Base-by-base conservation (phyloP, 768 basidiomycete genomes). In the Lactarius psammicola region DNA sequence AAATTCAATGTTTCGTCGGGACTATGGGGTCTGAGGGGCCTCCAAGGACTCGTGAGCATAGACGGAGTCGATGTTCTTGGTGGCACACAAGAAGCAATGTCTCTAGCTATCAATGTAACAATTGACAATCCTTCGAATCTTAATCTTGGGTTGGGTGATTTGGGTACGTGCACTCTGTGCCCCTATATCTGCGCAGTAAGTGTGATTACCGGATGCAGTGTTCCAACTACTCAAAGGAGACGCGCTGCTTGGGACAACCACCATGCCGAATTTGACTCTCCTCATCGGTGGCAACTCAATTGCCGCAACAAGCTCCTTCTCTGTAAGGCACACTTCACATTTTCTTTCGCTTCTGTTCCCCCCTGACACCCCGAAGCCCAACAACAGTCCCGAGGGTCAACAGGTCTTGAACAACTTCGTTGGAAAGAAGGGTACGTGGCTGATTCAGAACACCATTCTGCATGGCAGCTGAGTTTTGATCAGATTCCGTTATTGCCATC, bases 51-150 rank as follows among this genome's bases (percentile, higher is more conserved):
- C 70, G 85, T 82, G 10, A 77, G 76, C 8, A 88, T 91, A 62
- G 75, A 80, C 30, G 76, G 71, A 17, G 87, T 91, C 20, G 88
- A 91, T 72, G 86, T 91, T 2, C 69, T 82, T 33, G 87, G 88
- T 55, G 89, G 89, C 38, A 84, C 85, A 11, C 71, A 75, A 15
- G 81, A 84, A 31, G 85, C 81, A 20, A 83, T 91, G 65, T 76
- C 80, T 20, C 81, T 91, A 64, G 80, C 74, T 28, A 88, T 90
- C 61, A 76, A 80, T 61, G 87, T 88, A 28, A 76, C 81, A 6
- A 89, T 92, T 9, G 71, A 78, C 71, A 92, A 92, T 72, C 89
- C 88, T 13, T 88, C 86, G 7, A 87, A 82, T 71, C 78, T 92
- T 59, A 81, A 86, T 64, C 75, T 92, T 28, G 72, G 78, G 9